Conservation (phyloP, 768 basidiomycete genomes). For the Mycena belliarum region DNA sequence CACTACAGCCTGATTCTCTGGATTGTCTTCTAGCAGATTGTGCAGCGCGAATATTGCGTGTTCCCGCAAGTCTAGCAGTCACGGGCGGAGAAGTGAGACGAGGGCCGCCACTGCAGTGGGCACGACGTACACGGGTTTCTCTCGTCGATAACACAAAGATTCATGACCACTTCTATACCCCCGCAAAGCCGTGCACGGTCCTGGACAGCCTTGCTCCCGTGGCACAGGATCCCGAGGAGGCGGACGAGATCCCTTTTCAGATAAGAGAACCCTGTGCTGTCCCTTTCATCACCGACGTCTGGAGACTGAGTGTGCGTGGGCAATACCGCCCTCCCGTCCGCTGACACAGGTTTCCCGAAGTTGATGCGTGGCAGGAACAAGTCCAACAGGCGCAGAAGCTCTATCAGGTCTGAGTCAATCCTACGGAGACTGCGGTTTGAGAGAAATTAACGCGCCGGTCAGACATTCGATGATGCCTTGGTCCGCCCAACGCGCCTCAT, state of each 20-base stretch:
- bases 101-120: constrained; percentile 12
- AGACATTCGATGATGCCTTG: constrained; percentile 54
- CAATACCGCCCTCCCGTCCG: constrained; percentile 27
- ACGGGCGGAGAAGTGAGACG: constrained; percentile 12
- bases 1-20: constrained; percentile 79
- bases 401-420: too few species aligned
- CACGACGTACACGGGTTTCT: constrained; percentile 87
- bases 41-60: constrained; percentile 86
- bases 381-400: constrained; percentile 73
- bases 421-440: background rate
- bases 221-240: constrained; percentile 78
- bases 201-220: constrained; percentile 65
- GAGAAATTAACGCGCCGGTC: constrained; percentile 57
- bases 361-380: too few species aligned
- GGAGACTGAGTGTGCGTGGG: constrained; percentile 28
- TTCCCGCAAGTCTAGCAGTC: constrained; percentile 87
- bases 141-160: constrained; percentile 88
- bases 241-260: constrained; percentile 91
- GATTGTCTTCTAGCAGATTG: constrained; percentile 75
- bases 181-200: constrained; percentile 79
- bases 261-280: constrained; percentile 68
- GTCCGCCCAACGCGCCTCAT: constrained; percentile 38
- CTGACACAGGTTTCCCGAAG: constrained; percentile 56
- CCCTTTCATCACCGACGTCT: constrained; percentile 24
- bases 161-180: constrained; percentile 85